These are phyloP conservation scores for Xylogone sp. DNA, from an alignment of 2,329 filamentous ascomycete genomes.

Conservation along the genomic window DNA sequence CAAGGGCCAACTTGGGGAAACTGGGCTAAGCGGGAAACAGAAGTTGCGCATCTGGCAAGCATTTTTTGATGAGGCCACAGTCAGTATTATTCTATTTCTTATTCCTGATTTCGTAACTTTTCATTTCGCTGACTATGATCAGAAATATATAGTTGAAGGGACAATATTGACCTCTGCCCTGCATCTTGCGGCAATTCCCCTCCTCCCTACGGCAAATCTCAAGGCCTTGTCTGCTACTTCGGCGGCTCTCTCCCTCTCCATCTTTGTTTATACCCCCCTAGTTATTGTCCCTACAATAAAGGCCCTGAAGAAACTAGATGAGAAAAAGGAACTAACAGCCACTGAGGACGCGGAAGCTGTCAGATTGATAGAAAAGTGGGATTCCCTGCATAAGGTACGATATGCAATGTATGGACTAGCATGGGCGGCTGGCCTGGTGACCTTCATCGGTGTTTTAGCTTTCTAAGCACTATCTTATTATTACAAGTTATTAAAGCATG, in stretches of 20 bases:
- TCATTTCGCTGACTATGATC: neutral
- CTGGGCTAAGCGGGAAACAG: neutral
- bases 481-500: no score
- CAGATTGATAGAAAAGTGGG: neutral
- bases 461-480: neutral
- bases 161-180: slow-evolving; percentile 59
- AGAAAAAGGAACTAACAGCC: neutral
- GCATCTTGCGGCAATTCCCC: slow-evolving; percentile 76
- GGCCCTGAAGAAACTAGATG: neutral
- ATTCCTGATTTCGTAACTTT: neutral
- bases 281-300: neutral
- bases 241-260: slow-evolving; percentile 2
- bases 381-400: neutral
- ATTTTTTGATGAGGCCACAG: neutral
- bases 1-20: neutral
- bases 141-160: neutral
- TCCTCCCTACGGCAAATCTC: slow-evolving; percentile 6
- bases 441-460: neutral
- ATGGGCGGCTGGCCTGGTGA: neutral
- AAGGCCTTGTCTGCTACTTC: neutral
- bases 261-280: neutral
- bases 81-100: neutral
- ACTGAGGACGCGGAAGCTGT: neutral
- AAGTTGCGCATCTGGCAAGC: neutral
- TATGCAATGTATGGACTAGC: neutral